phyloP scores from a whole-genome alignment of 2,329 filamentous ascomycete species.

The Dactylellina leptospora region DNA sequence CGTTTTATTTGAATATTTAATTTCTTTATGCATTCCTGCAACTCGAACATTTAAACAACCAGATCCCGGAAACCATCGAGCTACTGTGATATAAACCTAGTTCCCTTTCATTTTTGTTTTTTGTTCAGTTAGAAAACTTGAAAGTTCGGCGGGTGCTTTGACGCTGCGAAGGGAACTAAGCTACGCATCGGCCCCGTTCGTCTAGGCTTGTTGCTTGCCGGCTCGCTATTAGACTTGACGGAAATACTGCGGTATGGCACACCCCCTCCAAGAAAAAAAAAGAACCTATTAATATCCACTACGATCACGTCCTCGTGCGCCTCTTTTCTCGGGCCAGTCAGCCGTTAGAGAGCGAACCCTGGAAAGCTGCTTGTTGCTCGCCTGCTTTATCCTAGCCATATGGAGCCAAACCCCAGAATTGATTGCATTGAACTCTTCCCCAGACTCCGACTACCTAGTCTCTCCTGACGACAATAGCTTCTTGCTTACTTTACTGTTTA shows the following conservation, averaged over 20 bases:
- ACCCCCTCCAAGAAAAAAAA: conserved; percentile 35
- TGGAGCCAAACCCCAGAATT: conserved; percentile 54
- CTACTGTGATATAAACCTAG: conserved; percentile 34
- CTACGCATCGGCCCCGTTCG: conserved; percentile 44
- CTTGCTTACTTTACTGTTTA: conserved; percentile 50
- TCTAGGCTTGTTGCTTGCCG: conserved; percentile 35
- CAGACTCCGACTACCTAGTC: conserved; percentile 51
- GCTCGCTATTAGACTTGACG: conserved; percentile 26
- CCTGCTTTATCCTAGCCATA: conserved; percentile 54
- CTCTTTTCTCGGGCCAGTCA: conserved; percentile 53
- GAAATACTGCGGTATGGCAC: conserved; percentile 45
- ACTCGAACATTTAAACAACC: conserved; percentile 47
- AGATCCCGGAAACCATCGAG: not conserved
- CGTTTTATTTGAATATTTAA: not conserved
- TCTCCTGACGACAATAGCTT: conserved; percentile 46
- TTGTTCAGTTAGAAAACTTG: conserved; percentile 18
- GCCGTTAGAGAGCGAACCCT: conserved; percentile 52
- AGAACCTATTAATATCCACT: conserved; percentile 52
- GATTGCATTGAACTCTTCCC: conserved; percentile 53
- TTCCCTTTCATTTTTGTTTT: conserved; percentile 2
- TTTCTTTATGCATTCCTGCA: conserved; percentile 31
- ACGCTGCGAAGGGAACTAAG: conserved; percentile 30
- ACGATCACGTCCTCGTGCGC: conserved; percentile 53
- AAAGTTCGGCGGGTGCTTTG: conserved; percentile 50
- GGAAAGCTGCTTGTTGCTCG: conserved; percentile 51